Evolutionary conservation across 805 yeast species (phyloP).

Genomic region (Zygosaccharomyces rouxii): DNA sequence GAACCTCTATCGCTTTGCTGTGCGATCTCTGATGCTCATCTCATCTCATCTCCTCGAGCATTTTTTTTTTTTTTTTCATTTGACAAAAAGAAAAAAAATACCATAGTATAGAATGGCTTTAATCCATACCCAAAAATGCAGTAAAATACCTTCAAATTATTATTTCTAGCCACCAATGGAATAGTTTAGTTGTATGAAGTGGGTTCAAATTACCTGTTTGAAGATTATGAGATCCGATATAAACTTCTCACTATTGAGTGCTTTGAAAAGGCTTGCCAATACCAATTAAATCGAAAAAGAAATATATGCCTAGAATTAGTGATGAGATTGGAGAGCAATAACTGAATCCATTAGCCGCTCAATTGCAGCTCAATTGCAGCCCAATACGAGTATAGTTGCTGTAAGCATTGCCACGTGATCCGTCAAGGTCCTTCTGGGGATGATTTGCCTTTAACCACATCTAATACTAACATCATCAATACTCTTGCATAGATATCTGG

Average conservation of each 20-base stretch:
- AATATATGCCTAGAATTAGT: too few relatives aligned
- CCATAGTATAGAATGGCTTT: too few relatives aligned
- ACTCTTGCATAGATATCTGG: background rate
- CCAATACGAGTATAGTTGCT: background rate
- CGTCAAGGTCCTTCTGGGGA: background rate
- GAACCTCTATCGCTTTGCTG: background rate
- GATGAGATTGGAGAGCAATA: too few relatives aligned
- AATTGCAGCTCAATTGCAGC: too few relatives aligned
- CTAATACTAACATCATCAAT: background rate
- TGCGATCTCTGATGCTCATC: background rate
- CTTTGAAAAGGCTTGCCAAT: background rate
- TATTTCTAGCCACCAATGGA: too few relatives aligned
- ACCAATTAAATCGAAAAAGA: background rate
- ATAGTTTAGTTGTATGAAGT: too few relatives aligned
- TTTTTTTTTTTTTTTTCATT: background rate
- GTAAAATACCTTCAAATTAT: background rate
- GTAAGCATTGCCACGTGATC: background rate
- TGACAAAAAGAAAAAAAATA: background rate
- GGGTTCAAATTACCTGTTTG: too few relatives aligned
- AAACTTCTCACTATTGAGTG: background rate
- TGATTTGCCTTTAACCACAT: background rate
- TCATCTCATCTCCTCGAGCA: slow-evolving; percentile 3
- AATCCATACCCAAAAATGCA: background rate
- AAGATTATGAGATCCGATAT: background rate
- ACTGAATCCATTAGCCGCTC: background rate